Evolutionary conservation across 768 basidiomycete species (phyloP).

Genomic region (Suillus fuscotomentosus): DNA sequence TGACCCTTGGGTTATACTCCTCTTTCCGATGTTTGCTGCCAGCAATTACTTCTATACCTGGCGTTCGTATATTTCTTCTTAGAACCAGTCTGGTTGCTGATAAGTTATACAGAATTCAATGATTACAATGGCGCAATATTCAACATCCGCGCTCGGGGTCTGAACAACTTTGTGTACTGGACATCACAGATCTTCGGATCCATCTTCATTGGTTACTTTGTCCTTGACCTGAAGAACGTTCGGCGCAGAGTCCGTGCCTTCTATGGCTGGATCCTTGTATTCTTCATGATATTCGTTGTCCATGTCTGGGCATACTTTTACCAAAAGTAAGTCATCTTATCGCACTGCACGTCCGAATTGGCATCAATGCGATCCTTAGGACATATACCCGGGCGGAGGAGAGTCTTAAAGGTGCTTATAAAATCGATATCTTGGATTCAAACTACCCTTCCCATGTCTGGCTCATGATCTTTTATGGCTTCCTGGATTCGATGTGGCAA

Average conservation of each 20-base stretch:
- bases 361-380: conserved; percentile 23
- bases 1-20: conserved; percentile 70
- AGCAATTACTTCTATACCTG: conserved; percentile 86
- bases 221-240: conserved; percentile 60
- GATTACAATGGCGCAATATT: conserved; percentile 77
- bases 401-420: conserved; percentile 34
- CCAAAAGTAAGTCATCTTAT: conserved; percentile 50
- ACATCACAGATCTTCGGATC: conserved; percentile 75
- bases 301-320: conserved; percentile 82
- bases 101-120: conserved; percentile 61
- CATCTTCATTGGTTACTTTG: conserved; percentile 57
- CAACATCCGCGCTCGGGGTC: conserved; percentile 73
- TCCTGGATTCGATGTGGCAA: conserved; percentile 86
- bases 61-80: conserved; percentile 46
- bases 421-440: conserved; percentile 59
- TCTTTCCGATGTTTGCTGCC: conserved; percentile 85
- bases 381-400: conserved; percentile 53
- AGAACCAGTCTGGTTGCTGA: not conserved
- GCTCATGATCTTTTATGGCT: conserved; percentile 71
- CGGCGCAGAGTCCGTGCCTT: conserved; percentile 70
- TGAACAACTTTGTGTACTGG: conserved; percentile 85
- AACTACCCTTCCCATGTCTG: conserved; percentile 56
- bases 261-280: conserved; percentile 62
- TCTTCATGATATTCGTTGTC: conserved; percentile 63
- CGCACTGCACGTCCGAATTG: not conserved